phyloP scores from a whole-genome alignment of 2,329 filamentous ascomycete genomes.

The Colletotrichum incanum region DNA sequence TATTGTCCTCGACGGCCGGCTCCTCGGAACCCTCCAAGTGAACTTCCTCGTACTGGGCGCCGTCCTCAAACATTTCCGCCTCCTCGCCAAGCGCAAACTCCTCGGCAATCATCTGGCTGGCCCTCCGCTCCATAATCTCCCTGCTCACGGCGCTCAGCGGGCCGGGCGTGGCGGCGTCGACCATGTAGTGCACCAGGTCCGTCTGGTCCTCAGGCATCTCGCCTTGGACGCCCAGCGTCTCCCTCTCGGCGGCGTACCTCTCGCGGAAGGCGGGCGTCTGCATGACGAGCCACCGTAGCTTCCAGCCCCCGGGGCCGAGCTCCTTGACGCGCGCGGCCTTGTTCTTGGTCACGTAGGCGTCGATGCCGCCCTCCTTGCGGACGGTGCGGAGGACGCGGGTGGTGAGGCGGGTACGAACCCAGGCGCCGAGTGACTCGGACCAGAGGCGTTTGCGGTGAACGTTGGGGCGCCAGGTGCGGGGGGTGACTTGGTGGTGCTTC shows the following conservation, averaged over 20 bases:
- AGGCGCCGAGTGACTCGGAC: slow-evolving; percentile 73
- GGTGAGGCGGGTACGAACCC: slow-evolving; percentile 78
- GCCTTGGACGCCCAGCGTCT: slow-evolving; percentile 72
- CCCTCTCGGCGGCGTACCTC: slow-evolving; percentile 74
- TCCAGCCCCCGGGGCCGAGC: slow-evolving; percentile 92
- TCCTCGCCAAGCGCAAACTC: slow-evolving; percentile 65
- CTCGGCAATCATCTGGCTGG: slow-evolving; percentile 57
- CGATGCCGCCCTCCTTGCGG: slow-evolving; percentile 88
- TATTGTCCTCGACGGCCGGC: slow-evolving; percentile 22
- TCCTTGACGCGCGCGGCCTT: slow-evolving; percentile 86
- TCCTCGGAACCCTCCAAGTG: slow-evolving; percentile 54
- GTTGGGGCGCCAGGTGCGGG: slow-evolving; percentile 83
- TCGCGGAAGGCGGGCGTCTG: slow-evolving; percentile 78
- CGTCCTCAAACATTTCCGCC: slow-evolving; percentile 53
- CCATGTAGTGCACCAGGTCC: slow-evolving; percentile 57
- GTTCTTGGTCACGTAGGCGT: slow-evolving; percentile 89
- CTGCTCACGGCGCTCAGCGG: slow-evolving; percentile 50
- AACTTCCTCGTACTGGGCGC: slow-evolving; percentile 56
- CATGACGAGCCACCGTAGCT: slow-evolving; percentile 90
- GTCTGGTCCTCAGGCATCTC: slow-evolving; percentile 55
- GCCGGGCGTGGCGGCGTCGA: slow-evolving; percentile 60
- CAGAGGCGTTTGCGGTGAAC: slow-evolving; percentile 79
- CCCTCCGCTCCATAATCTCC: slow-evolving; percentile 55
- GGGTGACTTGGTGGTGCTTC: slow-evolving; percentile 78
- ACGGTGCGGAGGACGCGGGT: slow-evolving; percentile 81